These are phyloP conservation scores for Naganishia friedmannii DNA, from an alignment of 768 basidiomycete species.

Conservation along the genomic window DNA sequence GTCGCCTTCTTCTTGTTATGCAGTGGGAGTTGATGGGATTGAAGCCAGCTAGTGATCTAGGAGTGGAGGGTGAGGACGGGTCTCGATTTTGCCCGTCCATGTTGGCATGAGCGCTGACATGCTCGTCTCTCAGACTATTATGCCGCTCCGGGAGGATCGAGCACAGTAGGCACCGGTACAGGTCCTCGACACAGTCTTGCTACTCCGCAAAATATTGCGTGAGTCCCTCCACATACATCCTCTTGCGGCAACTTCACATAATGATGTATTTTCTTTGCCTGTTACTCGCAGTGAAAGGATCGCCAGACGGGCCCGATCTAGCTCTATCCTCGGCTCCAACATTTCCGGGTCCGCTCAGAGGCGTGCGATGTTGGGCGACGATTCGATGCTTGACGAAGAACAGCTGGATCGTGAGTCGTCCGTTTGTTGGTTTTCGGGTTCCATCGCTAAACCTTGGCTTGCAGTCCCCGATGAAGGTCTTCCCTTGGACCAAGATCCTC, in stretches of 20 bases:
- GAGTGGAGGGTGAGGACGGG: neutral
- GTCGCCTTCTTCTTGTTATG: neutral
- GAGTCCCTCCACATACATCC: neutral
- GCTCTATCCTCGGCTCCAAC: conserved; percentile 15
- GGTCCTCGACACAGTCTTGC: conserved; percentile 22
- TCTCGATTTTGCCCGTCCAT: neutral
- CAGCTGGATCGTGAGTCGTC: conserved; percentile 7
- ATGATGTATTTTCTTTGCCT: neutral
- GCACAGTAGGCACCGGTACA: conserved; percentile 8
- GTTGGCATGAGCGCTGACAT: neutral
- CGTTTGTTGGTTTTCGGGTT: neutral
- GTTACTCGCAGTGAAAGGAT: neutral
- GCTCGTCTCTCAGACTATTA: neutral
- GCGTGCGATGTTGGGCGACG: conserved; percentile 6
- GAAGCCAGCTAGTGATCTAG: conserved; percentile 3
- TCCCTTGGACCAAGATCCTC: neutral
- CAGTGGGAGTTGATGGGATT: conserved; percentile 4
- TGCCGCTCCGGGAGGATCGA: conserved; percentile 1
- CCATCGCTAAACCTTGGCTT: neutral
- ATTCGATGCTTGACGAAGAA: conserved; percentile 4
- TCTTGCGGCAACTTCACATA: neutral
- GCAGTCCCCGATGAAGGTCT: conserved; percentile 6
- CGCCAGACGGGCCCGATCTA: conserved; percentile 11
- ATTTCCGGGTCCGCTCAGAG: conserved; percentile 13
- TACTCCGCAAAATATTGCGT: conserved; percentile 16